phyloP scores from a whole-genome alignment of 176 grass and related monocot species.

The Tillandsia leiboldiana region DNA sequence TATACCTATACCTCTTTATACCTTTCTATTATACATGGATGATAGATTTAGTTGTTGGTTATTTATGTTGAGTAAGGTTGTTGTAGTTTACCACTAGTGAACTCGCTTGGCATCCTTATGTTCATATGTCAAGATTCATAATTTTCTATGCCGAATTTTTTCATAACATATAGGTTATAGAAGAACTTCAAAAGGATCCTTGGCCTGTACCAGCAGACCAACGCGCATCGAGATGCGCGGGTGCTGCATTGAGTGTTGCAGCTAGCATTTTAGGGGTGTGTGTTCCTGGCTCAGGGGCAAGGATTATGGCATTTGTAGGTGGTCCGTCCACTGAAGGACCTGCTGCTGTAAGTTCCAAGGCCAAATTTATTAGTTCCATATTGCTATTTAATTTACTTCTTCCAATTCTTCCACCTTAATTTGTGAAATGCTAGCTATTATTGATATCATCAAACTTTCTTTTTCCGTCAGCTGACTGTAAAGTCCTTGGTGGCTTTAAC shows the following conservation, averaged over 20 bases:
- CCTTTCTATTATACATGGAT: no score
- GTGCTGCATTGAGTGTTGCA: slow-evolving; percentile 70
- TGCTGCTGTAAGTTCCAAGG: slow-evolving; percentile 56
- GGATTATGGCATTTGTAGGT: slow-evolving; percentile 92
- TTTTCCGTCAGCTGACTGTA: no score
- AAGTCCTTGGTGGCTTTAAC: no score
- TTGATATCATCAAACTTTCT: not conserved
- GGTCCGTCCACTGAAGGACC: slow-evolving; percentile 75
- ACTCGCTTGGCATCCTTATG: not conserved
- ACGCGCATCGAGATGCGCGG: slow-evolving; percentile 75
- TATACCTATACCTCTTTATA: no score
- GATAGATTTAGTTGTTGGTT: no score
- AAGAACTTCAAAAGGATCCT: slow-evolving; percentile 84
- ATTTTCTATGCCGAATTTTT: slow-evolving; percentile 2
- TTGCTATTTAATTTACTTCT: slow-evolving; percentile 6
- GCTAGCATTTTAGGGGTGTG: slow-evolving; percentile 69
- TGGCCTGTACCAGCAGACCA: slow-evolving; percentile 73
- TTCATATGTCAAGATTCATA: slow-evolving; percentile 3
- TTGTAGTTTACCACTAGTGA: not conserved
- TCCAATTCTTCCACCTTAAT: not conserved
- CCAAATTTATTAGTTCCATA: no score
- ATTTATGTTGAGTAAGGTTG: not conserved
- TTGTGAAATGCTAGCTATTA: not conserved
- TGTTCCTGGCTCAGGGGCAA: slow-evolving; percentile 85
- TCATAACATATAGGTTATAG: slow-evolving; percentile 48